Evolutionary conservation across 2,329 filamentous ascomycete species (phyloP), one percentile per base, ranked within the genome.

Genomic region (Xylaria multiplex): DNA sequence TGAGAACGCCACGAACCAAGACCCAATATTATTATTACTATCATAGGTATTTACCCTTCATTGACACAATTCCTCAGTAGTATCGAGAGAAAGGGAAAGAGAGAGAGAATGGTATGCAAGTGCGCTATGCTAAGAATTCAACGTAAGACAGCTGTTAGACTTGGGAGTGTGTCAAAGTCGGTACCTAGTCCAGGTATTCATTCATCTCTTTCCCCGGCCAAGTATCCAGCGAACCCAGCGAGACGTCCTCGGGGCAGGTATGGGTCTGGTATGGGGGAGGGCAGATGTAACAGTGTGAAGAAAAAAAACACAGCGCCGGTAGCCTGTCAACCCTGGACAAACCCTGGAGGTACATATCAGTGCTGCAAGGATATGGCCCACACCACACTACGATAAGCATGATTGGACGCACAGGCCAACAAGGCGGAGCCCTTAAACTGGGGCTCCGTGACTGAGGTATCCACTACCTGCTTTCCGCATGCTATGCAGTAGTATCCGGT

Each of bases 201-300:
- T 40, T 40, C 35, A 19, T 27, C 35, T 27, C n/a, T 35, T 35
- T 53, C 57, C 52, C 27, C 27, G 27, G 27, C 27, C 27, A 27
- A 27, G 27, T 27, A 27, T 27, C 65, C 57, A 45, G 52, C 6
- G 19, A 43, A 58, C 57, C 61, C 57, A 62, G 62, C 59, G 54
- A 37, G 65, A 27, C 16, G 61, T 64, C 59, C 61, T 67, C 43
- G 61, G 56, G 45, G 60, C 43, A 64, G 11, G 35, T 37, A 37
- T 13, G 11, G 27, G 27, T 27, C 35, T 37, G 11, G 27, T 35
- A 35, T 42, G 43, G 27, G 55, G 54, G 61, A 53, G 58, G 54
- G 61, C 62, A 42, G 59, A 67, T 69, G 62, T 48, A n/a, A 62
- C 67, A 62, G 67, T 69, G 62, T 62, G 62, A 62, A 49, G 16